phyloP scores from a whole-genome alignment of 2,329 filamentous ascomycete genomes.

The Alternaria atra region DNA sequence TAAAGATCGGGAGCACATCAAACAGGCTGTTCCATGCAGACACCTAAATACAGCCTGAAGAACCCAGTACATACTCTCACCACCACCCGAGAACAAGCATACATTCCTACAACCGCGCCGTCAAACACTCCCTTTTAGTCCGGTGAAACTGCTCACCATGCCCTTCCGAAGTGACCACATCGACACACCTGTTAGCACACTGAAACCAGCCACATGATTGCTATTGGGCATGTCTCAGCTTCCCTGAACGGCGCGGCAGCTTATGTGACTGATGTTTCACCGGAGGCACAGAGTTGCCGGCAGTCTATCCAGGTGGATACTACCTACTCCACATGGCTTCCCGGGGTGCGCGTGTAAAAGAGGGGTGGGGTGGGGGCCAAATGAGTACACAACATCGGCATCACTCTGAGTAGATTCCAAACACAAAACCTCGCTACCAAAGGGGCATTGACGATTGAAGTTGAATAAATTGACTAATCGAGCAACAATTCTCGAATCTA shows the following conservation, averaged over 20 bases:
- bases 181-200: neutral
- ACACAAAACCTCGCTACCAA: neutral
- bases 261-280: constrained; percentile 5
- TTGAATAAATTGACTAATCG: neutral
- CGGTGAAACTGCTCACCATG: neutral
- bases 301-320: constrained; percentile 1
- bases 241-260: neutral
- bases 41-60: neutral
- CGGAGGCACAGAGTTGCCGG: constrained; percentile 12
- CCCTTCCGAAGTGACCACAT: neutral
- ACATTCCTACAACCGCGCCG: neutral
- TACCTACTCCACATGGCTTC: constrained; percentile 8
- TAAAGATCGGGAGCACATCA: neutral
- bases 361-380: neutral
- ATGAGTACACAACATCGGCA: neutral
- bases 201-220: neutral
- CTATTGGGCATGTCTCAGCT: constrained; percentile 5
- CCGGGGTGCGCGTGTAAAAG: constrained; percentile 2
- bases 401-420: neutral
- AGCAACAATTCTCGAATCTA: neutral
- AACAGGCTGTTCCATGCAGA: neutral
- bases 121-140: neutral
- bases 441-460: neutral
- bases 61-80: neutral
- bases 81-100: neutral